phyloP scores from a whole-genome alignment of 116 monocot genomes.

The Zostera marina region DNA sequence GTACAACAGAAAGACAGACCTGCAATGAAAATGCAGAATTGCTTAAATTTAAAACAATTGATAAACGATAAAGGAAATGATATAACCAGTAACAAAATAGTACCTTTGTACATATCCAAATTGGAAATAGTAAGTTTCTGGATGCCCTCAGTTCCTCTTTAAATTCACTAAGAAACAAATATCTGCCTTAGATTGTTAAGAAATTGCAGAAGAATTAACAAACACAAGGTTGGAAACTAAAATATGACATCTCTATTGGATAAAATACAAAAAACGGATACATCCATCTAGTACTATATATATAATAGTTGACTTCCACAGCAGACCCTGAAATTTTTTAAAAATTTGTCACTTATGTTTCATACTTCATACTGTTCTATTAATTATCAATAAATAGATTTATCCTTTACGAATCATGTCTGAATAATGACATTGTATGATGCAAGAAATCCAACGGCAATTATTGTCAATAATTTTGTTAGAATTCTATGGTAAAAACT shows the following conservation, averaged over 20 bases:
- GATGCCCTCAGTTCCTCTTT: constrained; percentile 30
- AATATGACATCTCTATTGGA: background rate
- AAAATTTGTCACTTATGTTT: background rate
- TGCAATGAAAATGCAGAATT: too few species aligned
- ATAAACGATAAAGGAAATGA: background rate
- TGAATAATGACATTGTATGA: background rate
- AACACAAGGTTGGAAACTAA: background rate
- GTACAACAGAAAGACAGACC: constrained; percentile 4
- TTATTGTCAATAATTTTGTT: background rate
- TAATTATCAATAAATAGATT: background rate
- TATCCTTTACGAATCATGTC: background rate
- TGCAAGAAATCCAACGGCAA: background rate
- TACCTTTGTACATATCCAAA: constrained; percentile 49
- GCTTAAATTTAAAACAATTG: too few species aligned
- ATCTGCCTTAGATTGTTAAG: constrained; percentile 53
- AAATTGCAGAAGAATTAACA: background rate
- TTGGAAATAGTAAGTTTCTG: constrained; percentile 9
- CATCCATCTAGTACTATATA: constrained; percentile 56
- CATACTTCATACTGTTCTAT: background rate
- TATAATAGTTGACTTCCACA: constrained; percentile 30
- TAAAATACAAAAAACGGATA: constrained; percentile 32
- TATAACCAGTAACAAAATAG: background rate
- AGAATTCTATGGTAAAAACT: background rate
- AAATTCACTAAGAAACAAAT: constrained; percentile 22
- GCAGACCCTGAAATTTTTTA: constrained; percentile 37